Conservation (phyloP, 2,329 filamentous ascomycete genomes). For the Aureobasidium zeae region DNA sequence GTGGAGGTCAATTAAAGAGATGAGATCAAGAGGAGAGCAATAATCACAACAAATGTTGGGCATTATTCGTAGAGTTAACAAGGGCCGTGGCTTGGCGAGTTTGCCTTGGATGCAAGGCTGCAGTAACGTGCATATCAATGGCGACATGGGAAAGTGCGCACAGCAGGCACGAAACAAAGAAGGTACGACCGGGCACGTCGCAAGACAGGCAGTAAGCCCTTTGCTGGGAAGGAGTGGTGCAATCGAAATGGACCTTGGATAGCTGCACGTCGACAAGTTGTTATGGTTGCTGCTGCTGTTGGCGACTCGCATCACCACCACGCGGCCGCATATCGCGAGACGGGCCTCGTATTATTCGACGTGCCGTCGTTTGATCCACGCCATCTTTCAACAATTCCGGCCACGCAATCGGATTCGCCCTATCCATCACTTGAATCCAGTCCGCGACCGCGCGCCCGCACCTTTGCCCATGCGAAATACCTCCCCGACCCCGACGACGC, state of each 20-base stretch:
- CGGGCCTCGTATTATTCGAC: slow-evolving; percentile 18
- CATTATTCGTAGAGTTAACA: no score
- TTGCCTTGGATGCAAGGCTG: slow-evolving; percentile 7
- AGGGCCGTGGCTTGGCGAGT: no score
- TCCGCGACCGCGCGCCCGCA: slow-evolving; percentile 36
- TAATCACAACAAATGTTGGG: no score
- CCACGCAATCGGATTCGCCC: slow-evolving; percentile 20
- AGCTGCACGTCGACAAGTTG: background rate
- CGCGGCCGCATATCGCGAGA: background rate
- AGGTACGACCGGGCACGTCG: background rate
- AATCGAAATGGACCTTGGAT: no score
- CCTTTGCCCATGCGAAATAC: slow-evolving; percentile 31
- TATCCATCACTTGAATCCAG: slow-evolving; percentile 21
- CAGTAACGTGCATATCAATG: background rate
- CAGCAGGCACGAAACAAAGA: background rate
- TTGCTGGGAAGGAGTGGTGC: no score
- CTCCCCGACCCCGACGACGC: slow-evolving; percentile 24
- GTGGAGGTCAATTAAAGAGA: no score
- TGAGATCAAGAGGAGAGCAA: no score
- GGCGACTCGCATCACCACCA: background rate
- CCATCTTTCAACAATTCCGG: slow-evolving; percentile 12
- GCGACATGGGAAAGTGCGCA: background rate
- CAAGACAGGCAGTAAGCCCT: no score
- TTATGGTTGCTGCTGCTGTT: no score
- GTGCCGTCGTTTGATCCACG: slow-evolving; percentile 19